Conservation (phyloP, 202 grass and related monocot genomes). For the Hordeum pubiflorum region DNA sequence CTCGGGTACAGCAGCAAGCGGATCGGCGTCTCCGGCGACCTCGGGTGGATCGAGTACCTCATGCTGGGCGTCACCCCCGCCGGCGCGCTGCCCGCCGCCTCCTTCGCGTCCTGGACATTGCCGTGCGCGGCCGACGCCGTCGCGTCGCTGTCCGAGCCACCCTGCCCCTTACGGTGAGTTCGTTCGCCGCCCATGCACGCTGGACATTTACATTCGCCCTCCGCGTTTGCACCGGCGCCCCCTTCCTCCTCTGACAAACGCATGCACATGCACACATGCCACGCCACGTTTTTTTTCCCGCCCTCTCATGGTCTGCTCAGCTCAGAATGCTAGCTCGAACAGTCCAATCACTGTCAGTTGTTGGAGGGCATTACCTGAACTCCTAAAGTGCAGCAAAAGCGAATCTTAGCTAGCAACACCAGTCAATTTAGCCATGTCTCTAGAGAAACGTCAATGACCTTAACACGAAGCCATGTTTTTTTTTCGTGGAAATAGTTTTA, state of each 20-base stretch:
- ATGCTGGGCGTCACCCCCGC: slow-evolving; percentile 49
- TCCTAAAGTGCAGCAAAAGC: neutral
- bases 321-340: neutral
- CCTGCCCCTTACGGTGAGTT: slow-evolving; percentile 40
- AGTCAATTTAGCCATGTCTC: neutral
- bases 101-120: slow-evolving; percentile 29
- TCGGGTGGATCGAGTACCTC: slow-evolving; percentile 86
- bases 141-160: neutral
- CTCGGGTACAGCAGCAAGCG: slow-evolving; percentile 62
- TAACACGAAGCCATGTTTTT: neutral
- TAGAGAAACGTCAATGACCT: neutral
- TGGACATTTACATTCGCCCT: neutral
- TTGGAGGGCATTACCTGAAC: neutral
- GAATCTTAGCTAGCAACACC: neutral
- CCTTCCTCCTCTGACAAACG: neutral
- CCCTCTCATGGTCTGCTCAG: neutral
- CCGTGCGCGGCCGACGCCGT: neutral
- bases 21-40: slow-evolving; percentile 66
- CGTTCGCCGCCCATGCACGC: neutral
- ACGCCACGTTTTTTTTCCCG: neutral
- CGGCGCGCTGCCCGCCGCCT: neutral
- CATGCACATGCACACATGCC: neutral
- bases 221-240: slow-evolving; percentile 13
- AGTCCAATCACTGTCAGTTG: neutral
- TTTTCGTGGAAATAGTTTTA: neutral